A percentile compares a stretch with the other conserved stretches of the same genome.
Conservation (phyloP, 192 early-diverging fungal species). For the Coemansia sp. region DNA sequence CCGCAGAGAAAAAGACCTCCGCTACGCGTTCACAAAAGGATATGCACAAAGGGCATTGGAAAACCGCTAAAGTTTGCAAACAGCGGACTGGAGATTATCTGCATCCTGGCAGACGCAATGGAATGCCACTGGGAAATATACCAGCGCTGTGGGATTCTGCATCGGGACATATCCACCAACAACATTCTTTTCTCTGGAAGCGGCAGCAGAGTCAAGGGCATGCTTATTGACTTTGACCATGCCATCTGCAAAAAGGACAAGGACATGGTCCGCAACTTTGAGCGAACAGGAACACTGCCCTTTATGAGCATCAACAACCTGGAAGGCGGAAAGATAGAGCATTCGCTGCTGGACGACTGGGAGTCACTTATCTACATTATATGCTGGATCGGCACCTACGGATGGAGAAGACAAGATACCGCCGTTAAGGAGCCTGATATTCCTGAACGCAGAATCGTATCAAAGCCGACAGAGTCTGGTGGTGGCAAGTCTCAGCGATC, state of each 20-base stretch:
- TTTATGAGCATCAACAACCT: conserved; percentile 42
- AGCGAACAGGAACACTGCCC: conserved; percentile 25
- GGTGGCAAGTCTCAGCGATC: too few relatives aligned
- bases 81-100: conserved; percentile 12
- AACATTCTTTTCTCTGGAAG: conserved; percentile 14
- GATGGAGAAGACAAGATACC: conserved; percentile 1
- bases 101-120: conserved; percentile 23
- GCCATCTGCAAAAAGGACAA: conserved; percentile 10
- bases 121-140: conserved; percentile 10
- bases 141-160: conserved; percentile 3
- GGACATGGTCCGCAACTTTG: background rate
- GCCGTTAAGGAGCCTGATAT: background rate
- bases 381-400: conserved; percentile 29
- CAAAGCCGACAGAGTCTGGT: too few relatives aligned
- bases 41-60: conserved; percentile 10
- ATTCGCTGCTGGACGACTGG: conserved; percentile 29
- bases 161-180: conserved; percentile 24
- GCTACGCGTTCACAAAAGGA: conserved; percentile 13
- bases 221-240: conserved; percentile 39
- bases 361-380: conserved; percentile 34
- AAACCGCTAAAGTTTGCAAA: conserved; percentile 9
- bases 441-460: background rate
- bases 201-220: conserved; percentile 4
- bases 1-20: background rate
- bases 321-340: background rate